Percentiles rank a stretch among this genome's conserved stretches.
phyloP scores from a whole-genome alignment of 495 filamentous ascomycete genomes.

The Neurospora sp. region DNA sequence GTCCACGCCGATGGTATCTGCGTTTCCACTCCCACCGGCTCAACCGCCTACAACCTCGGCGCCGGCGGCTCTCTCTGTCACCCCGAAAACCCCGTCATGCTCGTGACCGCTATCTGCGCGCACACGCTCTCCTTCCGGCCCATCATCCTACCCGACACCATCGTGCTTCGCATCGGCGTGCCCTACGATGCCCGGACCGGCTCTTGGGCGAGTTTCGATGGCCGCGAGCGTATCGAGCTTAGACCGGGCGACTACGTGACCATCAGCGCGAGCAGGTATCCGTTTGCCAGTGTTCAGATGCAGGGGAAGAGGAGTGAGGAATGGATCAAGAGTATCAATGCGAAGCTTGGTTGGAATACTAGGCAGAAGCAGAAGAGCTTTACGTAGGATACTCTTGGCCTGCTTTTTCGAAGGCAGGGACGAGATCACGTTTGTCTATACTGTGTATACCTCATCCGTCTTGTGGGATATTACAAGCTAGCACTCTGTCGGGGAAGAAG shows the following conservation, averaged over 20 bases:
- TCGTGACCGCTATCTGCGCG: conserved; percentile 90
- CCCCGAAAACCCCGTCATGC: conserved; percentile 93
- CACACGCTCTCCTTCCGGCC: conserved; percentile 94
- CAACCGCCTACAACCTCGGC: conserved; percentile 94
- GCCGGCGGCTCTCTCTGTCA: conserved; percentile 93
- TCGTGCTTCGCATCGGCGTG: conserved; percentile 82
- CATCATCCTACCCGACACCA: conserved; percentile 90
- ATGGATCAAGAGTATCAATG: conserved; percentile 85
- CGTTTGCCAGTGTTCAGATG: conserved; percentile 82
- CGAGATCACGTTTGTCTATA: neutral
- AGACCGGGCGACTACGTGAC: conserved; percentile 90
- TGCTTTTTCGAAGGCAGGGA: neutral
- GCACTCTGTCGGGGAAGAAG: neutral
- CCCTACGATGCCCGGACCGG: conserved; percentile 83
- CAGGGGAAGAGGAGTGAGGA: conserved; percentile 68
- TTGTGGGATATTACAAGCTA: neutral
- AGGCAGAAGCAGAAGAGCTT: conserved; percentile 62
- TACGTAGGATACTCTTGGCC: conserved; percentile 32
- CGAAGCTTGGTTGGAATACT: conserved; percentile 91
- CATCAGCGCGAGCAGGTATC: conserved; percentile 82
- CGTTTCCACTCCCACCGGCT: conserved; percentile 85
- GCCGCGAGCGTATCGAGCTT: conserved; percentile 79
- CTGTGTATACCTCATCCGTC: neutral
- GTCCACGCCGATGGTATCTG: conserved; percentile 82
- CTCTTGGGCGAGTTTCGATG: conserved; percentile 96